Base-by-base conservation (phyloP, 179 eudicot genomes). In the Spinacia oleracea region DNA sequence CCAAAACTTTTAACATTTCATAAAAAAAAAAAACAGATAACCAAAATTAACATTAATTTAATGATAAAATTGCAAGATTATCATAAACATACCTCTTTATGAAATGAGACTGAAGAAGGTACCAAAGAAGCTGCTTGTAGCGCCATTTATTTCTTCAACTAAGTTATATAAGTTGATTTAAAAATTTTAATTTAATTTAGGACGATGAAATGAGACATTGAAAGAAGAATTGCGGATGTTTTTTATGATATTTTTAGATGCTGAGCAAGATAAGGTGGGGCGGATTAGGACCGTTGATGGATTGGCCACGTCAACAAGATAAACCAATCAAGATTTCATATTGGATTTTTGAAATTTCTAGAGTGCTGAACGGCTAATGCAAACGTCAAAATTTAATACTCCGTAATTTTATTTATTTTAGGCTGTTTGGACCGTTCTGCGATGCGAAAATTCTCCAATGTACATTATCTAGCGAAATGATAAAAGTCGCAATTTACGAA, bases 121-220 rank as follows among this genome's bases (percentile, higher is more conserved):
- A 89, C 83, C 78, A 90, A 75, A 43, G 88, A 81, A 58, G 93
- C 87, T 68, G 91, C 89, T 81, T 85, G 90, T 12, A 90, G 81
- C 38, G 94, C 94, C 94, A 90, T 90, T 51, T 18, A 16, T 9
- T 38, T 16, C 23, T 67, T 42, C 16, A 20, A 14, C 53, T 11
- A 42, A 27, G 6, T 38, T 14, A 1, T 34, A 1, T 38, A 67
- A 50, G 14, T 14, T 14, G 15, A 48, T 12, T 48, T 48, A 11
- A n/a, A n/a, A 62, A 64, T 25, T 31, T 45, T 42, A 29, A 58
- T 55, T 21, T 27, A 9, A 65, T 67, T 55, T 56, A 48, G 35
- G 29, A n/a, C 29, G 29, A 74, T 1, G 40, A 65, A 51, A 11
- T 32, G 34, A 18, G 32, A 38, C 12, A 64, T 16, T 7, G n/a